phyloP scores from a whole-genome alignment of 1,284 basidiomycete genomes.

The Ganoderma multipileum region DNA sequence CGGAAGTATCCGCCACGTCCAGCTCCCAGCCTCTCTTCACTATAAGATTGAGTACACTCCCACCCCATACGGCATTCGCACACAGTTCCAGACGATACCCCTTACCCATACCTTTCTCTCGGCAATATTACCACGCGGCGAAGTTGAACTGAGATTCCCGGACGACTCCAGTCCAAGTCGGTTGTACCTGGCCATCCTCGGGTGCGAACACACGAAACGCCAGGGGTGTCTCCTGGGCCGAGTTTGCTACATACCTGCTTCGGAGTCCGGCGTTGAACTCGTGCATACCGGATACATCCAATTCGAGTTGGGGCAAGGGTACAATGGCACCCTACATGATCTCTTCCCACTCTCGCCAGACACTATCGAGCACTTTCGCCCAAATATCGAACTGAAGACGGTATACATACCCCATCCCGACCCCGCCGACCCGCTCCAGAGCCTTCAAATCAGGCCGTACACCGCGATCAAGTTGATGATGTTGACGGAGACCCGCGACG shows the following conservation, averaged over 20 bases:
- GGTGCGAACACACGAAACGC: not conserved
- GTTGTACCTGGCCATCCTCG: slow-evolving; percentile 3
- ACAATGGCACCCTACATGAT: not conserved
- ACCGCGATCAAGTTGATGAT: not conserved
- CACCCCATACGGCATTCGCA: not conserved
- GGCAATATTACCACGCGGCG: too few species aligned
- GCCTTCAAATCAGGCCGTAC: not conserved
- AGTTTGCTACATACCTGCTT: not conserved
- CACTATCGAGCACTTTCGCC: not conserved
- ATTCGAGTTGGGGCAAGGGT: not conserved
- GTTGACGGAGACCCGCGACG: not conserved
- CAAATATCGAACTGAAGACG: not conserved
- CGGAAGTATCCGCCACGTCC: not conserved
- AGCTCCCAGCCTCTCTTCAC: not conserved
- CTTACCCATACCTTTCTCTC: not conserved
- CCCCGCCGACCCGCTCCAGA: not conserved
- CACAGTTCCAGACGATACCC: not conserved
- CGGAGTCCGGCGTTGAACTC: not conserved
- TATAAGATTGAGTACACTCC: not conserved
- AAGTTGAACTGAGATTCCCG: not conserved
- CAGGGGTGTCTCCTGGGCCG: not conserved
- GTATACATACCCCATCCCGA: slow-evolving; percentile 2
- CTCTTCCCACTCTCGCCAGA: not conserved
- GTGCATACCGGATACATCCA: not conserved
- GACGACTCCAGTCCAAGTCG: not conserved